Evolutionary conservation across 805 yeast species (phyloP), one percentile per base, ranked within the genome.

Genomic region (Wickerhamomyces bisporus): DNA sequence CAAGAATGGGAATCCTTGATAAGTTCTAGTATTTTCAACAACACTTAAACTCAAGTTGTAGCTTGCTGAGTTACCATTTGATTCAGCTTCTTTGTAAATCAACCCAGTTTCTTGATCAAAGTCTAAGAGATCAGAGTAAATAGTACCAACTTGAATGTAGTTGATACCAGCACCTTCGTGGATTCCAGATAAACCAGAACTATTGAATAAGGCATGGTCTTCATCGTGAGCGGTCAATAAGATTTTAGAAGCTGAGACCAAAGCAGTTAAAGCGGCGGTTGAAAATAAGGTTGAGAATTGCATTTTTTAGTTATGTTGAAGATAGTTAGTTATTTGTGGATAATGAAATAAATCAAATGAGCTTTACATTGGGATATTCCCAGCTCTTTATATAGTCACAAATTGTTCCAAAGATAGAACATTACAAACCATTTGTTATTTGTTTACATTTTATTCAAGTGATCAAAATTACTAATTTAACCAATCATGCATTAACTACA

Each of bases 101-200:
- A 18, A 9, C n/a, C 45, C 45, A 3, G 19, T 14, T 2, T 25
- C 8, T 5, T 30, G 29, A 17, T 47, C 41, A 17, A 15, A 42
- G 10, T 16, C 16, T 14, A 39, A 36, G 9, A 15, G 21, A 27
- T 40, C 37, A n/a, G 46, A 41, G 21, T 20, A 17, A 3, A 12
- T n/a, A 9, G 7, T n/a, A 7, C 53, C 52, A 5, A 47, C 38
- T 33, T 35, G 42, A 26, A 47, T 37, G 30, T 43, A 49, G 35
- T 49, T 43, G 36, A 47, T 38, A 14, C 44, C 53, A 16, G 53
- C 52, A 34, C 53, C 50, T 36, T 49, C 53, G 23, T 47, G 52
- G 27, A 36, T 30, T 33, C 45, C 36, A 18, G 36, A 44, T 12
- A 49, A 32, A 34, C 39, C 44, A 17, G 38, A 6, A 12, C 13